phyloP scores from a whole-genome alignment of 2,329 filamentous ascomycete genomes.

The Venturia pyrina region DNA sequence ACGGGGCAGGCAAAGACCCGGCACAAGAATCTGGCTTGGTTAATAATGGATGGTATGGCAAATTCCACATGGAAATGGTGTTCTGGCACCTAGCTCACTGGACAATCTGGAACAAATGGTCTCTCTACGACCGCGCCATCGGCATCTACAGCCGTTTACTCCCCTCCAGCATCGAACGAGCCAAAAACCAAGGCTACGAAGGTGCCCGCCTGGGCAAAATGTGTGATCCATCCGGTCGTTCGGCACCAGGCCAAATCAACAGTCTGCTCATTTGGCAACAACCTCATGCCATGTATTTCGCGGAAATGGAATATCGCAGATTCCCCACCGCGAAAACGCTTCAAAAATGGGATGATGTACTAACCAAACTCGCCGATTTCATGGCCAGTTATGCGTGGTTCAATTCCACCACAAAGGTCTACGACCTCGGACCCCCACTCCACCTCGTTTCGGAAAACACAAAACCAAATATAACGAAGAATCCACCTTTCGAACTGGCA shows the following conservation, averaged over 20 bases:
- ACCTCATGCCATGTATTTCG: constrained; percentile 51
- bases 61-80: constrained; percentile 47
- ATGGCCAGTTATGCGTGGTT: constrained; percentile 49
- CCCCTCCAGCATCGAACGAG: constrained; percentile 25
- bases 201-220: constrained; percentile 45
- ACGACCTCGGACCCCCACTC: constrained; percentile 44
- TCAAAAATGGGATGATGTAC: constrained; percentile 42
- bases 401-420: constrained; percentile 41
- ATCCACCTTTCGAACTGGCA: constrained; percentile 49
- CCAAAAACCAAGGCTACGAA: constrained; percentile 27
- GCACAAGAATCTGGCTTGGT: constrained; percentile 41
- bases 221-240: constrained; percentile 46
- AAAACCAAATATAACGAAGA: constrained; percentile 44
- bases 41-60: constrained; percentile 47
- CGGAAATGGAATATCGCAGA: constrained; percentile 44
- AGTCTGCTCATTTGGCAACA: constrained; percentile 53
- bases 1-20: constrained; percentile 39
- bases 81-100: constrained; percentile 45
- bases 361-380: constrained; percentile 46
- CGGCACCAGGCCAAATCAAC: constrained; percentile 51
- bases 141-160: constrained; percentile 39
- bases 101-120: constrained; percentile 39
- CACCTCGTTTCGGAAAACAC: constrained; percentile 49
- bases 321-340: constrained; percentile 32
- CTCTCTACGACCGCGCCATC: constrained; percentile 36